phyloP scores from a whole-genome alignment of 768 basidiomycete genomes.

The Tylopilus balloui region DNA sequence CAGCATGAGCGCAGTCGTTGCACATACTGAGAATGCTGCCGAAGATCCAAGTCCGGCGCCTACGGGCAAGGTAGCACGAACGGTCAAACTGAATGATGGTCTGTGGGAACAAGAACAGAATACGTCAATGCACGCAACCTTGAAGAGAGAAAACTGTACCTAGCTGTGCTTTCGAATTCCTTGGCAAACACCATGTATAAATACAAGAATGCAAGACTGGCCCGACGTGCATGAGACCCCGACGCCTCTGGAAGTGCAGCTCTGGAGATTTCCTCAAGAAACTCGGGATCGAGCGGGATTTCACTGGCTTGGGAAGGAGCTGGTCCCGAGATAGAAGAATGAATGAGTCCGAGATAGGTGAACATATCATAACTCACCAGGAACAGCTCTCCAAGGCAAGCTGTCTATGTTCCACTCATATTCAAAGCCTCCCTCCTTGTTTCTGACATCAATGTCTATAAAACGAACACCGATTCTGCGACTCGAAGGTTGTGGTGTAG shows the following conservation, averaged over 20 bases:
- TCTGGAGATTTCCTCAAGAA: slow-evolving; percentile 66
- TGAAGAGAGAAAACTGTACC: slow-evolving; percentile 43
- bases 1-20: slow-evolving; percentile 75
- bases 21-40: slow-evolving; percentile 89
- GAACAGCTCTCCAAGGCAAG: slow-evolving; percentile 77
- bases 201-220: slow-evolving; percentile 81
- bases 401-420: slow-evolving; percentile 75
- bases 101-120: slow-evolving; percentile 34
- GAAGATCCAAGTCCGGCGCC: slow-evolving; percentile 96
- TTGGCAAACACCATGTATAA: slow-evolving; percentile 75
- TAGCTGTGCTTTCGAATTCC: slow-evolving; percentile 39
- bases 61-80: slow-evolving; percentile 87
- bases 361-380: slow-evolving; percentile 23
- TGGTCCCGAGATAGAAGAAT: neutral
- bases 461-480: slow-evolving; percentile 59
- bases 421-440: slow-evolving; percentile 45
- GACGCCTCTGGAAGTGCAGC: slow-evolving; percentile 33
- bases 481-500: slow-evolving; percentile 57
- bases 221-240: slow-evolving; percentile 38
- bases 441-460: slow-evolving; percentile 55
- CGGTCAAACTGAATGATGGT: slow-evolving; percentile 72
- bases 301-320: slow-evolving; percentile 18
- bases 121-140: slow-evolving; percentile 15
- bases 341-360: neutral
- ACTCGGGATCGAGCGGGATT: slow-evolving; percentile 57